Conservation (phyloP, 78 protist genomes). For the Protostelium mycophagum region DNA sequence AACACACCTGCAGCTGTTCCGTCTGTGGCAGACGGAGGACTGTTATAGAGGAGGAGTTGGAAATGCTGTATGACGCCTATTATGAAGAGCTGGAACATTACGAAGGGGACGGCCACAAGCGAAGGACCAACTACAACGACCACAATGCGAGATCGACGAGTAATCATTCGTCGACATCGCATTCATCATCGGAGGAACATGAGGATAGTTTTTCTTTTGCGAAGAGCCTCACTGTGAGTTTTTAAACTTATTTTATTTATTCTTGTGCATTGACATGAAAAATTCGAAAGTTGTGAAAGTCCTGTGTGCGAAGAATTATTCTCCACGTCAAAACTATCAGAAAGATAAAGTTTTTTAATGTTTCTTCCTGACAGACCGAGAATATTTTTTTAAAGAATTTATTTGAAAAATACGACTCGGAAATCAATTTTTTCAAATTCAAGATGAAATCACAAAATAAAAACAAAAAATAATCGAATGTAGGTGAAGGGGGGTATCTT, state of each 20-base stretch:
- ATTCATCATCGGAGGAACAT: background rate
- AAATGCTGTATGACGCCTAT: slow-evolving; percentile 60
- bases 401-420: background rate
- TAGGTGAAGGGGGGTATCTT: slow-evolving; percentile 6
- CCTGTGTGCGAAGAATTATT: too few species aligned
- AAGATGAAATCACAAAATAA: slow-evolving; percentile 16
- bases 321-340: too few species aligned
- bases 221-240: background rate
- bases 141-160: too few species aligned
- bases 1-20: slow-evolving; percentile 56
- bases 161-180: background rate
- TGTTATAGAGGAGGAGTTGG: slow-evolving; percentile 63
- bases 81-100: slow-evolving; percentile 27
- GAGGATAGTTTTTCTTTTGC: background rate
- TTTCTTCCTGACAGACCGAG: too few species aligned
- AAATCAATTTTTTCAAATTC: background rate
- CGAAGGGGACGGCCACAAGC: background rate
- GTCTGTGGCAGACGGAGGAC: slow-evolving; percentile 60
- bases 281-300: too few species aligned
- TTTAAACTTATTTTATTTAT: too few species aligned
- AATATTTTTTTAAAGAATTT: too few species aligned
- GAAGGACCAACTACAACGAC: background rate
- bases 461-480: slow-evolving; percentile 7
- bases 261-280: too few species aligned
- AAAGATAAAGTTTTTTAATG: too few species aligned